Base-by-base conservation (phyloP, 2,329 filamentous ascomycete genomes). In the Aureobasidium sp. region DNA sequence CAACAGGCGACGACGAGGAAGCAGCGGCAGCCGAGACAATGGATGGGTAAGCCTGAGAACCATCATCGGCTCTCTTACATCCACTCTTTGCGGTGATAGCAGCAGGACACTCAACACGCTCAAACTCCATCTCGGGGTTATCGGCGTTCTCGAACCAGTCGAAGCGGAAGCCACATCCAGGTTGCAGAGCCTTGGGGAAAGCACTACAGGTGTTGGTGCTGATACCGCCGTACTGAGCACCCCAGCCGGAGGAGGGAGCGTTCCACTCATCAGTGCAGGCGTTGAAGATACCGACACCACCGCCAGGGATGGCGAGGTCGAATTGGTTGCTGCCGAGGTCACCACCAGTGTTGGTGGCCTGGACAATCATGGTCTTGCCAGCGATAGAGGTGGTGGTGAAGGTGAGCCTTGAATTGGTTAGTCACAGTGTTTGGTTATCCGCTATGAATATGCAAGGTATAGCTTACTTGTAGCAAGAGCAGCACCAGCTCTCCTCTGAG, bases 321-420 rank as follows among this genome's bases (percentile, higher is more conserved):
- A 85, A 86, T 64, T 86, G 83, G 68, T 85, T 84, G 36, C 69
- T 67, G 45, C 76, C 76, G 8, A 85, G 73, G 68, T 85, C 83
- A 25, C 76, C 77, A 34, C 83, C 84, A 2, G 84, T 87, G 71
- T 86, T 87, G 37, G 82, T 85, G 9, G 82, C 81, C 69, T 87
- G 85, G 16, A 87, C 79, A 59, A 87, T 76, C 81, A 87, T 84
- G 62, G 77, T 81, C 75, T 87, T 86, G 59, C 84, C 83, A 30
- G 75, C 72, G 25, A 83, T 77, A 6, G 79, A 72, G 5, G 80
- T 80, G 45, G 77, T 79, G 11, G 81, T 85, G 68, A 86, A 85
- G 13, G 82, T 83, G 61, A 86, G 73, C 45, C 70, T 73, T 27
- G 41, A 53, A 13, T 6, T n/a, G 16, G 39, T 42, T 8, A 42